These are phyloP conservation scores for Debaryomyces coudertii DNA, from an alignment of 1,139 yeast species.

Conservation along the genomic window DNA sequence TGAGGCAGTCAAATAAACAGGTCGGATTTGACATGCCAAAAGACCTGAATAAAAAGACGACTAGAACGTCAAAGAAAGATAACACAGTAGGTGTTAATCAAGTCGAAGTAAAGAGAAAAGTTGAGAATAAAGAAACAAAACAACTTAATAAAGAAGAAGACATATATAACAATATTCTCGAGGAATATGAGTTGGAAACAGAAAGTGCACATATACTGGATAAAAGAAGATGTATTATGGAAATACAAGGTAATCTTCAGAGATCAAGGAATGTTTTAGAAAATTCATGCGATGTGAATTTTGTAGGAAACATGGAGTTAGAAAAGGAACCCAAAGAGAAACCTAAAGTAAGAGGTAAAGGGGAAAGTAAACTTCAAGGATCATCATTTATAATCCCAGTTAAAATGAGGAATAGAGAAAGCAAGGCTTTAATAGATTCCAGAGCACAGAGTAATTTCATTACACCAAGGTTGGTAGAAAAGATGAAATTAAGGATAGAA, in stretches of 20 bases:
- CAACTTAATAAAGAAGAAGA: not conserved
- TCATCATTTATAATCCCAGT: not conserved
- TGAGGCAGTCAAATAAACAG: not conserved
- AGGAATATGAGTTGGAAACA: not conserved
- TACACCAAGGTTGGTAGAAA: not conserved
- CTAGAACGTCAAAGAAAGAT: not conserved
- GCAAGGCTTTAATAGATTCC: constrained; percentile 1
- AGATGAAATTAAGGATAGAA: not conserved
- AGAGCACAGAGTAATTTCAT: constrained; percentile 6
- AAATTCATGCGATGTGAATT: constrained; percentile 4
- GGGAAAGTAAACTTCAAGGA: constrained; percentile 1
- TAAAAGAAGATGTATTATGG: not conserved
- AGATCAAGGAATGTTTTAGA: not conserved
- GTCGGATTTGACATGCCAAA: not conserved
- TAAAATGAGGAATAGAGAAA: not conserved
- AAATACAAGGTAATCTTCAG: constrained; percentile 1
- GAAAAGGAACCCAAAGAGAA: not conserved
- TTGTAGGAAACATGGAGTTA: not conserved
- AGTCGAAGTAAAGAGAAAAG: not conserved
- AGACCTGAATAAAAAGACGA: not conserved
- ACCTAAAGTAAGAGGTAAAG: not conserved
- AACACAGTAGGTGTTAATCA: not conserved
- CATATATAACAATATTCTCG: not conserved
- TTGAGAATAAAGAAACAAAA: not conserved
- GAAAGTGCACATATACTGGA: not conserved